These are phyloP conservation scores for Thamnidium elegans DNA, from an alignment of 192 early-diverging fungal species.

Conservation along the genomic window DNA sequence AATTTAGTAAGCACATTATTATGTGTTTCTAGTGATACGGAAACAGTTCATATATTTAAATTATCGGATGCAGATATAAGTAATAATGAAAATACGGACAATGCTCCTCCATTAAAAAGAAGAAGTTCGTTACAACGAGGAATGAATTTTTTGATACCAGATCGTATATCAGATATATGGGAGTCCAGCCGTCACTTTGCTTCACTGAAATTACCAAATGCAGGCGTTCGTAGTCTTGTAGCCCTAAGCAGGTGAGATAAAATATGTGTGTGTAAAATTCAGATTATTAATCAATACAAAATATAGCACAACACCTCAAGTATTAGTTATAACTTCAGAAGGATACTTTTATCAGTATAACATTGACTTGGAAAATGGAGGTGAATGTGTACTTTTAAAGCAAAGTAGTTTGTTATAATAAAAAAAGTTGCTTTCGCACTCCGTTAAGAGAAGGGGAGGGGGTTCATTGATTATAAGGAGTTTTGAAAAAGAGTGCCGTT, in stretches of 20 bases:
- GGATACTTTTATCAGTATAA: constrained; percentile 89
- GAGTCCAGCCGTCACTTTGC: constrained; percentile 94
- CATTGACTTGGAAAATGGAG: constrained; percentile 84
- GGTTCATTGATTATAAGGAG: too few species aligned
- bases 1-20: constrained; percentile 65
- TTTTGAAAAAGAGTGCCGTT: too few species aligned
- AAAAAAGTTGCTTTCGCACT: too few species aligned
- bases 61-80: constrained; percentile 29
- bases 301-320: constrained; percentile 63
- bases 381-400: constrained; percentile 78
- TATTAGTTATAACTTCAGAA: constrained; percentile 86
- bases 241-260: constrained; percentile 60
- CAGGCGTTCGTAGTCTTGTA: constrained; percentile 70
- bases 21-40: constrained; percentile 86
- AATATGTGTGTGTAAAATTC: background rate
- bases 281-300: background rate
- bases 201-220: constrained; percentile 78
- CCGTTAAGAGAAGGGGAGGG: too few species aligned
- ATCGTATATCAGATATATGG: constrained; percentile 85
- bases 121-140: constrained; percentile 24
- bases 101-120: background rate
- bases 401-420: constrained; percentile 51
- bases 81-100: background rate
- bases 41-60: constrained; percentile 95
- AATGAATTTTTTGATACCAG: constrained; percentile 84